phyloP scores from a whole-genome alignment of 371 early-diverging fungal species.

The Sporodiniella umbellata region DNA sequence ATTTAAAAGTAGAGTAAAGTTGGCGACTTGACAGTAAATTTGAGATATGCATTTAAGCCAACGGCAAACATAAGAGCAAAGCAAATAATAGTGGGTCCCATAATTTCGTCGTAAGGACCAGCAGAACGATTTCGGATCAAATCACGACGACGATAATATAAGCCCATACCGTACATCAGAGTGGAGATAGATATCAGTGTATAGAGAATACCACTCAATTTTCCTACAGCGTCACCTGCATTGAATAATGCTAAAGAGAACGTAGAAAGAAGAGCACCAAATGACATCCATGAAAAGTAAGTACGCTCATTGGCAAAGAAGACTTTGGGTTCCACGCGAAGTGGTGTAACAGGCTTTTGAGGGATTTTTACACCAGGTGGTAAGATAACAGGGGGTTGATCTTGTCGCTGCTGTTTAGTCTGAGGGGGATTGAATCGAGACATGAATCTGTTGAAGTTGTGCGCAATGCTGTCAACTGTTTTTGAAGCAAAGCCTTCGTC shows the following conservation, averaged over 20 bases:
- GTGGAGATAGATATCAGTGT: constrained; percentile 80
- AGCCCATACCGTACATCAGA: constrained; percentile 86
- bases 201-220: constrained; percentile 74
- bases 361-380: constrained; percentile 52
- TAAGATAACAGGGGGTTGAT: constrained; percentile 25
- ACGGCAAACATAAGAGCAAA: constrained; percentile 83
- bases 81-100: constrained; percentile 90
- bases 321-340: constrained; percentile 98
- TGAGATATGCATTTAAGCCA: constrained; percentile 80
- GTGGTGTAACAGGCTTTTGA: constrained; percentile 72
- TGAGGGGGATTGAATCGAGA: not conserved
- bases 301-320: constrained; percentile 99
- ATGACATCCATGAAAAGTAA: constrained; percentile 90
- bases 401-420: not conserved
- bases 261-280: constrained; percentile 71
- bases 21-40: constrained; percentile 49
- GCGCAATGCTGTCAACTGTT: not conserved
- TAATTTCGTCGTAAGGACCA: constrained; percentile 73
- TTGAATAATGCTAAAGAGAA: constrained; percentile 82
- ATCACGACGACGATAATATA: constrained; percentile 93
- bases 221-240: constrained; percentile 77
- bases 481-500: not conserved
- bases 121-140: constrained; percentile 65
- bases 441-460: not conserved
- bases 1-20: constrained; percentile 22